Conservation (phyloP, 2,329 filamentous ascomycete species). For the Chaetothyriales sp. region DNA sequence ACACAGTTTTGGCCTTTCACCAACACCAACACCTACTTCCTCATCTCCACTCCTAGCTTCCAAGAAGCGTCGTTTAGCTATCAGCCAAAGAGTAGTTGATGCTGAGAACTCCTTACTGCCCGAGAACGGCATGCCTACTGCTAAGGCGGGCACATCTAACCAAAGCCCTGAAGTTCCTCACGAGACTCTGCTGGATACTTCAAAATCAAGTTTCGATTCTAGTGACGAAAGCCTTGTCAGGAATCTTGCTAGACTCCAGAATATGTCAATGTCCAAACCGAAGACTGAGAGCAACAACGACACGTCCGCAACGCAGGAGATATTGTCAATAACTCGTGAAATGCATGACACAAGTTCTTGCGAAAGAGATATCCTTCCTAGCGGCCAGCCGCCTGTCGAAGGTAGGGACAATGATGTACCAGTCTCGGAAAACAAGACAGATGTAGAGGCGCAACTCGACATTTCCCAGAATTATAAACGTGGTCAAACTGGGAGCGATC, state of each 20-base stretch:
- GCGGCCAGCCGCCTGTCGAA: neutral
- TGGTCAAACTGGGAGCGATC: neutral
- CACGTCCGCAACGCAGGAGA: neutral
- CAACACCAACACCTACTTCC: neutral
- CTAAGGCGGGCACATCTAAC: neutral
- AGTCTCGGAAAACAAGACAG: neutral
- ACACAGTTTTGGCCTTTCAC: neutral
- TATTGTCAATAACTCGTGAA: neutral
- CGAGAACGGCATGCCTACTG: neutral
- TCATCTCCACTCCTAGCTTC: neutral
- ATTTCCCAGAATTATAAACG: neutral
- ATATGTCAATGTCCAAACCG: neutral
- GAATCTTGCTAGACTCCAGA: neutral
- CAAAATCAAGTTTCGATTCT: neutral
- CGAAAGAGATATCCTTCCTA: neutral
- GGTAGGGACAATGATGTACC: neutral
- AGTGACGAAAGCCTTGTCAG: neutral
- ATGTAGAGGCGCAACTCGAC: neutral
- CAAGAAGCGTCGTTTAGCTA: neutral
- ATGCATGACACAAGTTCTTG: neutral
- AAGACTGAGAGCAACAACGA: neutral
- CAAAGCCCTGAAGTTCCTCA: neutral
- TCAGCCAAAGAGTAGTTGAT: neutral
- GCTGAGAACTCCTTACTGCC: neutral
- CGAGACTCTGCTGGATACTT: neutral